Base-by-base conservation (phyloP, 331 rosid genomes). In the Rhamnella rubrinervis region DNA sequence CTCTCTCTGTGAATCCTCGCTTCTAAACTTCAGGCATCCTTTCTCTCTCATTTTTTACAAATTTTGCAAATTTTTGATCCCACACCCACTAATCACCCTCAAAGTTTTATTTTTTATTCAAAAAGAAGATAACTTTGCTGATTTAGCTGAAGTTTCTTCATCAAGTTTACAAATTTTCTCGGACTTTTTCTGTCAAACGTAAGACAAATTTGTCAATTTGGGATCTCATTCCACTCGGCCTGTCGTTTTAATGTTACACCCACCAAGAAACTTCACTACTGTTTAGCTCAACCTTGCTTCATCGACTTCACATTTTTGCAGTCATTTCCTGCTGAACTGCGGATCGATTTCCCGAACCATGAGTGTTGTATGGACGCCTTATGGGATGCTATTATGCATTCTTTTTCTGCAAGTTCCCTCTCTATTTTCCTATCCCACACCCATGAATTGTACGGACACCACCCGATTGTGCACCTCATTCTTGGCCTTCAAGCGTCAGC, bases 401-500 rank as follows among this genome's bases (percentile, higher is more conserved):
- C 75, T 85, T 66, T 64, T 81, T 18, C 52, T 88, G n/a, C 83
- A 68, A 66, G 39, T 82, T 80, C 68, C 53, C 12, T 62, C 68
- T 64, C 31, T 71, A 72, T 66, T 75, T 65, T 81, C 87, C 17
- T 68, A 75, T 71, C 67, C 82, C n/a, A 63, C 77, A 50, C 87
- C 99, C 46, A 77, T 91, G 91, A 76, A 71, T 55, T 95, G 99
- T 78, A 89, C 96, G 61, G 99, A 95, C 61, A 83, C 92, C 17
- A 26, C 77, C 57, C 85, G 99, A 2, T 64, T 95, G 2, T 95
- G 99, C 78, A 87, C 97, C 20, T 91, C 99, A 4, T 95, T 95
- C 82, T 14, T 95, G 71, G 97, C 96, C 61, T 95, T 81, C 63
- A 87, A 86, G 82, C 93, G 93, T 20, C 70, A 68, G 21, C 65